A percentile compares a stretch with the other conserved stretches of the same genome.
These are phyloP conservation scores for Oryza brachyantha DNA, from an alignment of 176 grass and related monocot genomes.

Conservation along the genomic window DNA sequence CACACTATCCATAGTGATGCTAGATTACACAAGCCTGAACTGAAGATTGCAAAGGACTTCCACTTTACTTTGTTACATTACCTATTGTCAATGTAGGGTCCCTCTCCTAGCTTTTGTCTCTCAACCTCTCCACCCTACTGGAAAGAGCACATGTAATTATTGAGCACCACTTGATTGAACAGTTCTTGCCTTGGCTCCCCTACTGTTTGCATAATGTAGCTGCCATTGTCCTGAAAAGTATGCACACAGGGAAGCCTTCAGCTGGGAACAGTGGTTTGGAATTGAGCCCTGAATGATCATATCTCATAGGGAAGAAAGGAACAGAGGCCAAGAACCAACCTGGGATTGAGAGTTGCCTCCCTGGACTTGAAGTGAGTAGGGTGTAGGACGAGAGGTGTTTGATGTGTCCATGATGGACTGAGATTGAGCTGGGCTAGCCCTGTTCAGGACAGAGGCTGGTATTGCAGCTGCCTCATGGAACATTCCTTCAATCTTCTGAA, in stretches of 20 bases:
- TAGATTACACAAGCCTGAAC: neutral
- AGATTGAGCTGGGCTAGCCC: constrained; percentile 32
- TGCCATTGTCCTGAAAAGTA: constrained; percentile 53
- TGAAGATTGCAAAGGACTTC: neutral
- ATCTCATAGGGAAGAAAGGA: neutral
- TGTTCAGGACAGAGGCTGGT: constrained; percentile 37
- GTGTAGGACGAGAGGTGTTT: constrained; percentile 28
- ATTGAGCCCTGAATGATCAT: constrained; percentile 31
- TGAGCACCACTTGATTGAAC: constrained; percentile 63
- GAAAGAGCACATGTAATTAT: constrained; percentile 73
- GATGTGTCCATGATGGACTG: constrained; percentile 51
- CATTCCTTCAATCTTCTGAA: constrained; percentile 63
- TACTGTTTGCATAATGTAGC: constrained; percentile 58
- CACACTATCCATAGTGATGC: neutral
- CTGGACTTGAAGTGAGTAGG: constrained; percentile 47
- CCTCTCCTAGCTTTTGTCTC: neutral
- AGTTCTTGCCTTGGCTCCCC: constrained; percentile 59
- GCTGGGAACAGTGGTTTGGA: constrained; percentile 17
- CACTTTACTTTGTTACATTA: constrained; percentile 33
- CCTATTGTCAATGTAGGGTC: constrained; percentile 40
- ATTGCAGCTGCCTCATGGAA: constrained; percentile 42
- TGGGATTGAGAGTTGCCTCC: constrained; percentile 39
- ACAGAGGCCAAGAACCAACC: constrained; percentile 28
- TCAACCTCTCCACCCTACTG: constrained; percentile 49
- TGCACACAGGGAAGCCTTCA: constrained; percentile 26